Conservation (phyloP, 495 filamentous ascomycete species). For the Hypoxylon subgilvum region DNA sequence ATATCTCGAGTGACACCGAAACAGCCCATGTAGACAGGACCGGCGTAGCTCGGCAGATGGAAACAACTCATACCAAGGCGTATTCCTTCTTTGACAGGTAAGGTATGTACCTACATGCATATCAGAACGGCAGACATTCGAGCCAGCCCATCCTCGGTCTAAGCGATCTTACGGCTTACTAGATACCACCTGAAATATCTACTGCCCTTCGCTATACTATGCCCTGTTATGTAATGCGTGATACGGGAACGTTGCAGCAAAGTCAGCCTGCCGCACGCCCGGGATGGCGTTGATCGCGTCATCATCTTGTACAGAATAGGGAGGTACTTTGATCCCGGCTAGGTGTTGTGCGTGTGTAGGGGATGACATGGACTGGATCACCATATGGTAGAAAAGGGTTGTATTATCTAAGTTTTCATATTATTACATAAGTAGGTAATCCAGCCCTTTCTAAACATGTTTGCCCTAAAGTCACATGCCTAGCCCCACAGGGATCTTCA, state of each 20-base stretch:
- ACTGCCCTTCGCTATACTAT: not conserved
- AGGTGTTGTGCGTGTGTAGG: not conserved
- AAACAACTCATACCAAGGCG: not conserved
- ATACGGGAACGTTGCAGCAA: not conserved
- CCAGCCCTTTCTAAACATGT: no score
- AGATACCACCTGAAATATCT: not conserved
- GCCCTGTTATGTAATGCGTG: not conserved
- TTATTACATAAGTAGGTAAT: no score
- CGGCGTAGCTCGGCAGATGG: no score
- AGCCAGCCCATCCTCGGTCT: no score
- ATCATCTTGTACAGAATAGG: conserved; percentile 11
- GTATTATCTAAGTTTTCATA: no score
- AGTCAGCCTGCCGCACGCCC: conserved; percentile 10
- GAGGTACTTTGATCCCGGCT: conserved; percentile 6
- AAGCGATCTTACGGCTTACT: not conserved
- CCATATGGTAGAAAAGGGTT: no score
- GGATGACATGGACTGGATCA: no score
- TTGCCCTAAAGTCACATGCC: no score
- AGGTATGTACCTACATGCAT: no score
- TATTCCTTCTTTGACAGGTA: no score
- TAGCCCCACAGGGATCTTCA: conserved; percentile 7
- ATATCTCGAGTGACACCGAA: conserved; percentile 4
- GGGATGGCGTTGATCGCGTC: conserved; percentile 16
- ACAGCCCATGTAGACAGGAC: not conserved
- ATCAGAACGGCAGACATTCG: no score